These are phyloP conservation scores for Mitragyna speciosa DNA, from an alignment of 257 asterid species.

Conservation along the genomic window DNA sequence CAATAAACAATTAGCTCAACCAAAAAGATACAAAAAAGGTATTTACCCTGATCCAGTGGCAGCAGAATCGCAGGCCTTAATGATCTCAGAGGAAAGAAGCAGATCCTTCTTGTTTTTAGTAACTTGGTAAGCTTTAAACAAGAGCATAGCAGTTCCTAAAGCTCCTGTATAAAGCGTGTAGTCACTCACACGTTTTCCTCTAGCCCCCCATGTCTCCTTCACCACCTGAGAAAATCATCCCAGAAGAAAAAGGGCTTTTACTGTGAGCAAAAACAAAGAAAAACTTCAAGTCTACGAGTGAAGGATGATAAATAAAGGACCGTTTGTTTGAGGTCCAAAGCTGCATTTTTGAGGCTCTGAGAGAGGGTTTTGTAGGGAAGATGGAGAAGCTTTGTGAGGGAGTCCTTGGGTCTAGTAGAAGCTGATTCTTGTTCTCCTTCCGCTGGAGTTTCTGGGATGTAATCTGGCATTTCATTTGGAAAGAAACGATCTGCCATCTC, in stretches of 20 bases:
- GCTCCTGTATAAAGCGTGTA: conserved; percentile 69
- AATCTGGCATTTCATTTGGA: conserved; percentile 61
- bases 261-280: not conserved
- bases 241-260: not conserved
- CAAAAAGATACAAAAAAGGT: conserved; percentile 4
- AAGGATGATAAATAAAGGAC: conserved; percentile 26
- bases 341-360: conserved; percentile 45
- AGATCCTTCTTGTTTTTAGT: conserved; percentile 55
- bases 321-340: conserved; percentile 54
- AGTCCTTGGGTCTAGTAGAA: conserved; percentile 29
- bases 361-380: conserved; percentile 52
- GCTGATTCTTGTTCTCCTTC: conserved; percentile 18
- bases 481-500: conserved; percentile 75
- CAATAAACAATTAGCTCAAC: not conserved
- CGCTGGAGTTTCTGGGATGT: conserved; percentile 38
- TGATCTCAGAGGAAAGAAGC: conserved; percentile 53
- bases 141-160: conserved; percentile 76
- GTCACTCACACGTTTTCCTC: conserved; percentile 57
- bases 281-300: not conserved
- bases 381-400: conserved; percentile 55
- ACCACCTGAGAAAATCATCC: conserved; percentile 49
- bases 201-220: conserved; percentile 64
- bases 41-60: conserved; percentile 57
- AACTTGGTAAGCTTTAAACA: conserved; percentile 63
- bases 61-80: conserved; percentile 60